Conservation (phyloP, 805 yeast species). For the Metschnikowia chrysomelidarum region DNA sequence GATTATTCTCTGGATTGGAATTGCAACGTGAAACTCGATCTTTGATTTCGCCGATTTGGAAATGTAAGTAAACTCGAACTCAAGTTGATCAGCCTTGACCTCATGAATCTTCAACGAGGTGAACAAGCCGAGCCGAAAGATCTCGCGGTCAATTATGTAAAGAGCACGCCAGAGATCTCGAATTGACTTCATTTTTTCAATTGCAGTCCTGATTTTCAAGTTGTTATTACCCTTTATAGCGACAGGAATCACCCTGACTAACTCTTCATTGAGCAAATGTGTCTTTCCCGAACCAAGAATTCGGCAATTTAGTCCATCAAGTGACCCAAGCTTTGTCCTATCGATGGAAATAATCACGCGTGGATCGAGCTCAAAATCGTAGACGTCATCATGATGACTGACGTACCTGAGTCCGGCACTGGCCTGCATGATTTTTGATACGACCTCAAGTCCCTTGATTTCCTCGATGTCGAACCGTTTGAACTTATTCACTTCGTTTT, state of each 20-base stretch:
- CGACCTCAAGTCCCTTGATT: constrained; percentile 15
- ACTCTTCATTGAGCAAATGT: constrained; percentile 19
- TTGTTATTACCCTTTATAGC: neutral
- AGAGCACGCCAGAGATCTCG: constrained; percentile 15
- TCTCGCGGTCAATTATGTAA: constrained; percentile 26
- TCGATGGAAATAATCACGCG: constrained; percentile 11
- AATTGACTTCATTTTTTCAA: constrained; percentile 10
- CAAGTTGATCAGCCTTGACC: constrained; percentile 1
- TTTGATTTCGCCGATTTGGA: constrained; percentile 7
- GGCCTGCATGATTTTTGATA: constrained; percentile 26
- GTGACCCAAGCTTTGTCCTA: constrained; percentile 7
- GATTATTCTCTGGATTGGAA: constrained; percentile 7
- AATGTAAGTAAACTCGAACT: constrained; percentile 10
- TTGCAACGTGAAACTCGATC: constrained; percentile 6
- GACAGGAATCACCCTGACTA: constrained; percentile 3
- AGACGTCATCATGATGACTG: constrained; percentile 3
- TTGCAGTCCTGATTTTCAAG: constrained; percentile 6
- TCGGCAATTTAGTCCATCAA: constrained; percentile 9
- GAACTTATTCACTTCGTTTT: constrained; percentile 10
- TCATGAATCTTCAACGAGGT: constrained; percentile 24
- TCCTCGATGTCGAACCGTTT: constrained; percentile 14
- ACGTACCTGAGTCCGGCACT: constrained; percentile 25
- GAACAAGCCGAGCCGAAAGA: constrained; percentile 28
- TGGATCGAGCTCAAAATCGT: constrained; percentile 16
- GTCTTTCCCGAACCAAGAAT: constrained; percentile 1